Percentiles rank a stretch among this genome's conserved stretches.
Evolutionary conservation across 129 eudicot species (phyloP).

Genomic region (Rutidosis leptorrhynchoides): DNA sequence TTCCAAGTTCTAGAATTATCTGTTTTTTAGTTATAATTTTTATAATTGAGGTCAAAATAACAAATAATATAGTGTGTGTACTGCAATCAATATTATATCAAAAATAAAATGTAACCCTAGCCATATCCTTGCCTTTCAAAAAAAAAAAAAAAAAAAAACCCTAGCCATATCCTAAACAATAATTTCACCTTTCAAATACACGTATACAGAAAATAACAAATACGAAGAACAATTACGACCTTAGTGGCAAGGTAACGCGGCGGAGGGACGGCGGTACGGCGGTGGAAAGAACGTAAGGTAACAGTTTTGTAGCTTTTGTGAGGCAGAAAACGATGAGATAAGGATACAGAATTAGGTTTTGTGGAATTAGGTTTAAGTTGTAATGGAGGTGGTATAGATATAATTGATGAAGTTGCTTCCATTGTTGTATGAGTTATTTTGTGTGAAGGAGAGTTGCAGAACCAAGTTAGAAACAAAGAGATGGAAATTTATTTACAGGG

Average conservation of each 20-base stretch:
- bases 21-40: no score
- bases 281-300: slow-evolving; percentile 29
- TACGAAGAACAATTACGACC: slow-evolving; percentile 16
- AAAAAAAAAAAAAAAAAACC: neutral
- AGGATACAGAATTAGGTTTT: slow-evolving; percentile 1
- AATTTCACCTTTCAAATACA: neutral
- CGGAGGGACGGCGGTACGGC: slow-evolving; percentile 22
- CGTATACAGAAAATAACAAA: neutral
- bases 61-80: neutral
- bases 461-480: slow-evolving; percentile 16
- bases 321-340: slow-evolving; percentile 15
- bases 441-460: slow-evolving; percentile 21
- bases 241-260: slow-evolving; percentile 25
- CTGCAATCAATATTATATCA: neutral
- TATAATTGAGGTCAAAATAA: neutral
- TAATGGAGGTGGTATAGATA: slow-evolving; percentile 22
- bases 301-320: slow-evolving; percentile 27
- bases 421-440: neutral
- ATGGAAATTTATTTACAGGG: slow-evolving; percentile 14
- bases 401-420: slow-evolving; percentile 32
- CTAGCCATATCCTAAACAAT: neutral
- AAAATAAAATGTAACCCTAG: neutral
- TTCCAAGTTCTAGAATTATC: neutral
- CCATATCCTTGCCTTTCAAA: no score
- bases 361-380: slow-evolving; percentile 21